Evolutionary conservation across 805 yeast genomes (phyloP), one percentile per base, ranked within the genome.

Genomic region (Ogataea ganodermae): DNA sequence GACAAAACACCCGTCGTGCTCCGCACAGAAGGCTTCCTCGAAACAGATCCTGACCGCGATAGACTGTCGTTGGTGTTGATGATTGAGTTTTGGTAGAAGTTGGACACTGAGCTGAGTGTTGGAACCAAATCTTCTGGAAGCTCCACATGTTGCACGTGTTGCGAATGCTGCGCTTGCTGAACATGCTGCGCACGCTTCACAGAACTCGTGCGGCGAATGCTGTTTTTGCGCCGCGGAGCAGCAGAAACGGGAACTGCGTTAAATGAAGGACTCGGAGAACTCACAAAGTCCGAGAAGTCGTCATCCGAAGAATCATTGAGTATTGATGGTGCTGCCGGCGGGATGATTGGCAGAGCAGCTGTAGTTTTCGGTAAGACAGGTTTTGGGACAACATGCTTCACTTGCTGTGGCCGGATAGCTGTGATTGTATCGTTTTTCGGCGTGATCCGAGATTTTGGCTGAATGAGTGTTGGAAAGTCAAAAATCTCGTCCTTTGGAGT

Each of bases 241-340:
- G n/a, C 40, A n/a, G 33, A n/a, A 9, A 14, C 18, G 16, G 33
- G 33, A 16, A n/a, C 18, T 8, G 31, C 14, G 31, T 12, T 27
- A 14, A 27, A 27, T 8, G 22, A 17, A 16, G 42, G 37, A 8
- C 40, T 35, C 7, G 51, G 47, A 4, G 55, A 26, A 14, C 48
- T 26, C 24, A 49, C 49, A 42, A 52, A 52, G 26, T 52, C 56
- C 10, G 49, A 40, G 39, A 52, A 51, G 17, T 48, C 55, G 8
- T 46, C 52, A 4, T 49, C 53, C 4, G 44, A 40, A 6, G 36
- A 17, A 22, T 27, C 36, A 16, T 31, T 38, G 8, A 8, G 8
- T 8, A 22, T 8, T 6, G 8, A 6, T 8, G 24, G 24, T 22
- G 24, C 24, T 22, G 24, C 24, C 6, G 24, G n/a, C n/a, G n/a